A percentile compares a stretch with the other conserved stretches of the same genome.
Evolutionary conservation across 805 yeast genomes (phyloP).

Genomic region (Pichia kluyveri): DNA sequence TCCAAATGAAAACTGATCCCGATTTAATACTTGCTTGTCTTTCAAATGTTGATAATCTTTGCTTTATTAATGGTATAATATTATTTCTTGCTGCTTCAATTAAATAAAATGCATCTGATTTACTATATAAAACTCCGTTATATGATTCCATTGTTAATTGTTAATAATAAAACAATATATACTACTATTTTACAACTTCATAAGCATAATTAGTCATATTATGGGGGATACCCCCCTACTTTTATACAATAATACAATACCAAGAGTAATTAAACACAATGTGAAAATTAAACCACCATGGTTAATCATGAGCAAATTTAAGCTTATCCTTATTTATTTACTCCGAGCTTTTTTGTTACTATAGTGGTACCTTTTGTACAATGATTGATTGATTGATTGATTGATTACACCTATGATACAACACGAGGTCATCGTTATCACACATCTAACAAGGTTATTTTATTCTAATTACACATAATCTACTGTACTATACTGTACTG

Average conservation of each 20-base stretch:
- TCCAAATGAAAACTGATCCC: conserved; percentile 65
- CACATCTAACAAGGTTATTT: too few species aligned
- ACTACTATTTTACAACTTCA: not conserved
- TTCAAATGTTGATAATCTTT: conserved; percentile 51
- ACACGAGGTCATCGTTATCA: too few species aligned
- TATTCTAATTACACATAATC: not conserved
- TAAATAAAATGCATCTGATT: conserved; percentile 54
- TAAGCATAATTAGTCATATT: not conserved
- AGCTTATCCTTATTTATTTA: not conserved
- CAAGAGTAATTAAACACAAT: too few species aligned
- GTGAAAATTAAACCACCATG: not conserved
- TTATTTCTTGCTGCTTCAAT: conserved; percentile 57
- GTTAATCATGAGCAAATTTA: not conserved
- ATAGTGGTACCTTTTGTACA: too few species aligned
- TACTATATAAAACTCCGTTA: conserved; percentile 46
- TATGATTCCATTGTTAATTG: conserved; percentile 49
- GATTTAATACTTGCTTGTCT: conserved; percentile 38
- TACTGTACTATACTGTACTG: not conserved
- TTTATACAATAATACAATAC: too few species aligned
- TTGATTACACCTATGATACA: too few species aligned
- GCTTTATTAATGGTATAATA: conserved; percentile 46
- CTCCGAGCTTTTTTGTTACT: too few species aligned
- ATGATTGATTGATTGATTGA: too few species aligned
- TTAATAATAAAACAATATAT: too few species aligned
- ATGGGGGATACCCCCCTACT: too few species aligned